Conservation (phyloP, 805 yeast genomes). For the Ascoidea tarda region DNA sequence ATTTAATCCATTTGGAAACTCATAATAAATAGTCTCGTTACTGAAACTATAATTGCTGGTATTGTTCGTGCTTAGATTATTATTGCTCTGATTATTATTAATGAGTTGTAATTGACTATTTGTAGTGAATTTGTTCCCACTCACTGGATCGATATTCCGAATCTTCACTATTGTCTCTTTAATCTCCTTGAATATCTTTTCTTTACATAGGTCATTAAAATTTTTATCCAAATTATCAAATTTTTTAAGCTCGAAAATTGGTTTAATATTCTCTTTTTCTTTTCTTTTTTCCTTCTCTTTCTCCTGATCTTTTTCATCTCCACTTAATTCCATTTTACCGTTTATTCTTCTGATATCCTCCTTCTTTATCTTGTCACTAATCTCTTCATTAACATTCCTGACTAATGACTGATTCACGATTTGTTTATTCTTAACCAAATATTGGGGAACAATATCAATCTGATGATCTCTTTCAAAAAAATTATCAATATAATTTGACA, state of each 20-base stretch:
- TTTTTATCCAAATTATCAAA: constrained; percentile 26
- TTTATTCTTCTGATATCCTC: too few relatives aligned
- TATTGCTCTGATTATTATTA: too few relatives aligned
- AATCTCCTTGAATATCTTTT: constrained; percentile 50
- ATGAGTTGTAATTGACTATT: neutral
- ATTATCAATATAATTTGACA: constrained; percentile 38
- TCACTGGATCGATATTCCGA: constrained; percentile 1
- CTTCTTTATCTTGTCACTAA: neutral
- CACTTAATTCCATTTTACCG: too few relatives aligned
- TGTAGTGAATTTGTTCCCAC: neutral
- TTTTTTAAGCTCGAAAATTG: constrained; percentile 16
- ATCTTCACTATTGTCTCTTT: constrained; percentile 58
- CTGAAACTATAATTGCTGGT: neutral
- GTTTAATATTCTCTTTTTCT: constrained; percentile 6
- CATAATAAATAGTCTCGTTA: constrained; percentile 33
- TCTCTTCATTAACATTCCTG: constrained; percentile 5
- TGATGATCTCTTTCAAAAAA: constrained; percentile 13
- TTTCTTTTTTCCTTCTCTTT: constrained; percentile 2
- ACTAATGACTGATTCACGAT: constrained; percentile 10
- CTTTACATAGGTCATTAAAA: constrained; percentile 40
- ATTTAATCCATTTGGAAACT: constrained; percentile 65
- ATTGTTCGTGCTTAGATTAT: neutral
- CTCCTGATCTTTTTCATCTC: constrained; percentile 1
- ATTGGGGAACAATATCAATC: constrained; percentile 29
- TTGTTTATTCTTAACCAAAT: constrained; percentile 33